Percentiles rank a stretch among this genome's conserved stretches.
These are phyloP conservation scores for Colletotrichum musae DNA, from an alignment of 2,329 filamentous ascomycete species.

Conservation along the genomic window DNA sequence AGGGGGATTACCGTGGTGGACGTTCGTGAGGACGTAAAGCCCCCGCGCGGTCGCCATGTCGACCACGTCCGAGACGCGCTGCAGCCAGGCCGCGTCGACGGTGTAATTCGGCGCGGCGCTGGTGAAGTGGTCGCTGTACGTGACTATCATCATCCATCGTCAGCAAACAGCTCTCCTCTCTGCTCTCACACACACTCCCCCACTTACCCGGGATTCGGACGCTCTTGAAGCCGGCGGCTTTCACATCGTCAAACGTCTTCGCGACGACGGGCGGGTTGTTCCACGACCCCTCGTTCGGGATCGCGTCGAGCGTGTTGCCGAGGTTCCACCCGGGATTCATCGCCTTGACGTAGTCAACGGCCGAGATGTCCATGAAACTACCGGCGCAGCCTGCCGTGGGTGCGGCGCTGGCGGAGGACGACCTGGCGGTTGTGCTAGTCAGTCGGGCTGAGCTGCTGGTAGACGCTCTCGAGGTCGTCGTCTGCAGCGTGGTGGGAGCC, in stretches of 20 bases:
- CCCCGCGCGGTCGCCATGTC: conserved; percentile 67
- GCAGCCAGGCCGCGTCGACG: conserved; percentile 68
- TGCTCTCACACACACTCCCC: neutral
- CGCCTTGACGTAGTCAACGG: conserved; percentile 59
- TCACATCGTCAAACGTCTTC: conserved; percentile 65
- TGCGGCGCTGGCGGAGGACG: conserved; percentile 21
- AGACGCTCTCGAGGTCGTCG: conserved; percentile 2
- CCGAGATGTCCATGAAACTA: conserved; percentile 61
- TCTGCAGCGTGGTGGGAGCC: conserved; percentile 13
- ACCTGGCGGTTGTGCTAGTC: conserved; percentile 9
- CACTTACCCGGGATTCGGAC: conserved; percentile 64
- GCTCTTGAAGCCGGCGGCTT: conserved; percentile 69
- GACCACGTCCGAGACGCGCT: conserved; percentile 70
- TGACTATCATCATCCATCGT: conserved; percentile 56
- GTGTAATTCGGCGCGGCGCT: conserved; percentile 65
- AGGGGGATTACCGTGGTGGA: conserved; percentile 62
- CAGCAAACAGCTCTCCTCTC: neutral
- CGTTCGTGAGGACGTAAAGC: conserved; percentile 69
- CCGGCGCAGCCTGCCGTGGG: conserved; percentile 51
- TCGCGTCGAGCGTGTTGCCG: conserved; percentile 68
- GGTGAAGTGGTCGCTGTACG: conserved; percentile 70
- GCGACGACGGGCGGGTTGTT: conserved; percentile 67
- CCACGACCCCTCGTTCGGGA: conserved; percentile 68
- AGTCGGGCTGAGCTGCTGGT: neutral
- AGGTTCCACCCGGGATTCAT: conserved; percentile 73